Base-by-base conservation (phyloP, 208 protist species). In the Phytomonas sp. region DNA sequence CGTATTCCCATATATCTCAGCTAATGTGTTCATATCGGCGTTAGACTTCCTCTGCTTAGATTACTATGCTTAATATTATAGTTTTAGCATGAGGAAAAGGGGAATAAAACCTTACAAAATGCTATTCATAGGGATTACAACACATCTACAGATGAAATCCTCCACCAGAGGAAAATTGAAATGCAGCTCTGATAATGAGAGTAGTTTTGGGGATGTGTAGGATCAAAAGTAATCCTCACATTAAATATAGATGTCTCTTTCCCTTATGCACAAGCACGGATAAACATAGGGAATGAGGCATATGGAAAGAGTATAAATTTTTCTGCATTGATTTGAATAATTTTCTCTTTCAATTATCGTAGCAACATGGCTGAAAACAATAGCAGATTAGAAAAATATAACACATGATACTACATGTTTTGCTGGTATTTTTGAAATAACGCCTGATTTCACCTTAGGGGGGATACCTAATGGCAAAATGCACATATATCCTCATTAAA, bases 1-100 rank as follows among this genome's bases (percentile, higher is more conserved):
- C 15, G 80, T 87, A 40, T 83, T 75, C 17, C 83, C 80, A 62
- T 84, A 92, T 1, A 94, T 74, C 66, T 65, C 61, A 60, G 36
- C 33, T 46, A 65, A 65, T 51, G 33, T 46, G 61, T 65, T 65
- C 61, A 65, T 65, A 53, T 51, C 20, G 61, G 33, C 23, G 20
- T 51, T 37, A 23, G 36, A 40, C 33, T 51, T 51, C 33, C 23
- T 7, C 33, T 2, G 23, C 3, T 65, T 65, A 0, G 33, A 65
- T 65, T 65, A 60, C 33, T 65, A 65, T 40, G 23, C n/a, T 7
- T 65, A 65, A 46, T n/a, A 65, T 51, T 65, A 17, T 28, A 60
- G 60, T 67, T 62, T 71, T 67, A 62, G 60, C 60, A 73, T 69
- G 67, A 43, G 60, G 43, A 59, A 70, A 75, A 64, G 40, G 66